Percentiles rank a stretch among this genome's conserved stretches.
Conservation (phyloP, 2,329 filamentous ascomycete species). For the Madurella mycetomatis region DNA sequence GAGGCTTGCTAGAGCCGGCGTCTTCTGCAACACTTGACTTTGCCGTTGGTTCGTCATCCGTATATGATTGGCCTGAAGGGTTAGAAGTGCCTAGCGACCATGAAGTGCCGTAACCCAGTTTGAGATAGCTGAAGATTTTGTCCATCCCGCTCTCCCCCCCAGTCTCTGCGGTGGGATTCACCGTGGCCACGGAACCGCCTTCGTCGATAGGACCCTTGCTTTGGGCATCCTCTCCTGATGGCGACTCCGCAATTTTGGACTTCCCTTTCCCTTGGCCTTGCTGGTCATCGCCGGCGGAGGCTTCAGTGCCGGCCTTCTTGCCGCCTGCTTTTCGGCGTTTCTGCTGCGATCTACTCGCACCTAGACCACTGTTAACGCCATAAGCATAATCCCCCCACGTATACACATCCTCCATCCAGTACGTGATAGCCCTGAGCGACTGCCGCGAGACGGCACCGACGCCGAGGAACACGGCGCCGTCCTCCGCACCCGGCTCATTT, state of each 20-base stretch:
- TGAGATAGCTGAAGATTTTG: constrained; percentile 60
- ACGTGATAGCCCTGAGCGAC: constrained; percentile 67
- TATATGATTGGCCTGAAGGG: constrained; percentile 17
- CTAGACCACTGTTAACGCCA: constrained; percentile 75
- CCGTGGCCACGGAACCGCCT: not conserved
- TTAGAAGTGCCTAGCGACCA: constrained; percentile 46
- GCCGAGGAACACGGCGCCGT: constrained; percentile 84
- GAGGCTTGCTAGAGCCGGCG: not conserved
- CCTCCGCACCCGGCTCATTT: constrained; percentile 61
- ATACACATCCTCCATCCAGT: constrained; percentile 88
- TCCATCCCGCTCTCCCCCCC: constrained; percentile 42
- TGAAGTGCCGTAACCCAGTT: constrained; percentile 63
- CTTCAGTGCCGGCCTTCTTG: not conserved
- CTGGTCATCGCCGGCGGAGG: constrained; percentile 2
- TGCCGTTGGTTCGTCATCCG: not conserved
- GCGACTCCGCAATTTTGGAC: not conserved
- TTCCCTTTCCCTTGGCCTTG: constrained; percentile 17
- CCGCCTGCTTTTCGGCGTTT: constrained; percentile 29
- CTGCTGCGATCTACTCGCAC: constrained; percentile 53
- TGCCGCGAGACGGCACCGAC: constrained; percentile 66
- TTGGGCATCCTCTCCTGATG: not conserved
- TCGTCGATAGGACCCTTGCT: not conserved
- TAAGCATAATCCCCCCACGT: constrained; percentile 80
- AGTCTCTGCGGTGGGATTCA: not conserved
- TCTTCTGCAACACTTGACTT: constrained; percentile 7